Evolutionary conservation across 202 grass and related monocot genomes (phyloP).

Genomic region (Carex arenaria): DNA sequence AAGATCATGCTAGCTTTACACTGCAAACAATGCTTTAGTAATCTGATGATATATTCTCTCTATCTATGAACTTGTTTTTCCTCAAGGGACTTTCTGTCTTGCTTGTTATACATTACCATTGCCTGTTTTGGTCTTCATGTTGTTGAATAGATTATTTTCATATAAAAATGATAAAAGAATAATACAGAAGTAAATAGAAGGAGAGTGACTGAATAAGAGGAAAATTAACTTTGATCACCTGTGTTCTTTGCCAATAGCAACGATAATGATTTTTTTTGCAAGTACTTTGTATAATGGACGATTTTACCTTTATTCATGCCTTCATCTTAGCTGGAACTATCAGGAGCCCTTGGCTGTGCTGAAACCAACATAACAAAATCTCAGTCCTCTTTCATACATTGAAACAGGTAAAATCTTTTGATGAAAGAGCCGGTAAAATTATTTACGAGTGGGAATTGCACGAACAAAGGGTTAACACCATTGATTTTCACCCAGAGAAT

Average conservation of each 20-base stretch:
- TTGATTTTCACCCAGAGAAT: conserved; percentile 69
- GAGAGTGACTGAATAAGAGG: not conserved
- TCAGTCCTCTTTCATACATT: not conserved
- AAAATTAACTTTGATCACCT: not conserved
- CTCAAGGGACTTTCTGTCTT: not conserved
- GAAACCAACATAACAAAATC: not conserved
- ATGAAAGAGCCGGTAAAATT: conserved; percentile 57
- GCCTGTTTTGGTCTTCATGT: not conserved
- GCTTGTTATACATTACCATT: not conserved
- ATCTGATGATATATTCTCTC: not conserved
- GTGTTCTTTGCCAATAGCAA: not conserved
- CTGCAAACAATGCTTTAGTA: not conserved
- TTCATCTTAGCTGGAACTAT: not conserved
- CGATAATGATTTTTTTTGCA: not conserved
- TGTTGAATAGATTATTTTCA: not conserved
- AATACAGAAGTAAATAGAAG: not conserved
- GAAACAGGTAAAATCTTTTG: conserved; percentile 56
- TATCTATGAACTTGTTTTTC: not conserved
- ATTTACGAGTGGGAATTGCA: conserved; percentile 51
- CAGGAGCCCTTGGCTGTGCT: not conserved
- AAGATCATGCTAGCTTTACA: not conserved
- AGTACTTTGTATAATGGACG: not conserved
- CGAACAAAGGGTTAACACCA: conserved; percentile 53
- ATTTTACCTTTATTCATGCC: not conserved
- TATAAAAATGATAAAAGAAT: not conserved